phyloP scores from a whole-genome alignment of 441 rosid genomes.

The Mallotus repandus region DNA sequence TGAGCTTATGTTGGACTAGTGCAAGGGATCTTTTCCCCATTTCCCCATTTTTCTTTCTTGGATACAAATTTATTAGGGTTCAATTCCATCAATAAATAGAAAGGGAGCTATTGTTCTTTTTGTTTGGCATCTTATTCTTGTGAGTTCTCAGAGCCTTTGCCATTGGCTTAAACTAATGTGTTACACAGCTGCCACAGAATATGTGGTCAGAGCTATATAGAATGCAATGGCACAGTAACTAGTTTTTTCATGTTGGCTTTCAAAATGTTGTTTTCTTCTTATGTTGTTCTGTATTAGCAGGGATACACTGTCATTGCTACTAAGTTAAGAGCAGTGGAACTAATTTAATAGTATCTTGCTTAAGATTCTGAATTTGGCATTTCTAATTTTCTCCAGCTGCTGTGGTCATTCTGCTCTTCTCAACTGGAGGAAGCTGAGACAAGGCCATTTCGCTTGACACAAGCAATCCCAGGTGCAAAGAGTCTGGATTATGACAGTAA shows the following conservation, averaged over 20 bases:
- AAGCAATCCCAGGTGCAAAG: slow-evolving; percentile 85
- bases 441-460: slow-evolving; percentile 66
- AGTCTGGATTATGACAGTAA: slow-evolving; percentile 58
- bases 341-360: not conserved
- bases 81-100: not conserved
- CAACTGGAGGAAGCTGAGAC: slow-evolving; percentile 59
- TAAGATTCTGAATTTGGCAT: not conserved
- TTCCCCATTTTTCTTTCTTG: not conserved
- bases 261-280: not conserved
- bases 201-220: not conserved
- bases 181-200: not conserved
- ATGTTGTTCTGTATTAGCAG: not conserved
- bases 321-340: not conserved
- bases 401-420: slow-evolving; percentile 85
- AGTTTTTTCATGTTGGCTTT: too few relatives aligned
- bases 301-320: not conserved
- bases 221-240: not conserved
- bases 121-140: not conserved
- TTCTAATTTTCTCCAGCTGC: slow-evolving; percentile 46
- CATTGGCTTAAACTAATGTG: not conserved
- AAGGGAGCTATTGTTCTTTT: not conserved
- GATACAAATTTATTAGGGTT: not conserved
- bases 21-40: not conserved
- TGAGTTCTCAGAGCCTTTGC: too few relatives aligned
- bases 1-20: not conserved